phyloP scores from a whole-genome alignment of 768 basidiomycete species.

The Tephrocybe sp. region DNA sequence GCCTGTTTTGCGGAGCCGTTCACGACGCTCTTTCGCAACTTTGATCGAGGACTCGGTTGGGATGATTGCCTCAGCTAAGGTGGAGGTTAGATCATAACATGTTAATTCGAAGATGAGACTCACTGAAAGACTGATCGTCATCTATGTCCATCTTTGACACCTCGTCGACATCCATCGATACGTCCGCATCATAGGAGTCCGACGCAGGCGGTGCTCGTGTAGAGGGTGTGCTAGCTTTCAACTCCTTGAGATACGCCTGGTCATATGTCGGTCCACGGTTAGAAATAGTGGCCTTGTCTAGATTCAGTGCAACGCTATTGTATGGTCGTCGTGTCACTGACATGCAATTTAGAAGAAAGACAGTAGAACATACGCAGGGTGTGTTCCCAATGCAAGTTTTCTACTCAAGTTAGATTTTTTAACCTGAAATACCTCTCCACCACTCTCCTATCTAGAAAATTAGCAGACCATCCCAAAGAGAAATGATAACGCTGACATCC shows the following conservation, averaged over 20 bases:
- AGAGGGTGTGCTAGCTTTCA: conserved; percentile 75
- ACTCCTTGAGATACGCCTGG: conserved; percentile 68
- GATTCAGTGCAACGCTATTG: conserved; percentile 45
- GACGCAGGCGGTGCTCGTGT: conserved; percentile 42
- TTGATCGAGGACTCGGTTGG: conserved; percentile 72
- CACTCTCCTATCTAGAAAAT: conserved; percentile 46
- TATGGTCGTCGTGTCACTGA: conserved; percentile 9
- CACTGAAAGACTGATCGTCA: conserved; percentile 29
- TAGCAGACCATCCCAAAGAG: conserved; percentile 21
- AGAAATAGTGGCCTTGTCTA: conserved; percentile 60
- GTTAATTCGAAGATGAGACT: conserved; percentile 3
- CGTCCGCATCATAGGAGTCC: conserved; percentile 52
- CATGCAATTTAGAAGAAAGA: conserved; percentile 1
- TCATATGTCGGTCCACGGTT: conserved; percentile 66
- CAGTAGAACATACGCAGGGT: conserved; percentile 46
- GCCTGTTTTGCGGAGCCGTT: conserved; percentile 56
- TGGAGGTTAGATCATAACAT: not conserved
- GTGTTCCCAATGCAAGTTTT: conserved; percentile 58
- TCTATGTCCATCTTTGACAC: conserved; percentile 34
- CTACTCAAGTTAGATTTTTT: conserved; percentile 80
- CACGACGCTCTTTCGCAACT: conserved; percentile 75
- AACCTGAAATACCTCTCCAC: conserved; percentile 69
- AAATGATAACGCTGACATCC: conserved; percentile 47
- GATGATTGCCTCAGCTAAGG: conserved; percentile 45
- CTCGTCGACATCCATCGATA: conserved; percentile 48